A percentile compares a stretch with the other conserved stretches of the same genome.
Conservation (phyloP, 352 stramenopile species). For the Phytophthora citricola region DNA sequence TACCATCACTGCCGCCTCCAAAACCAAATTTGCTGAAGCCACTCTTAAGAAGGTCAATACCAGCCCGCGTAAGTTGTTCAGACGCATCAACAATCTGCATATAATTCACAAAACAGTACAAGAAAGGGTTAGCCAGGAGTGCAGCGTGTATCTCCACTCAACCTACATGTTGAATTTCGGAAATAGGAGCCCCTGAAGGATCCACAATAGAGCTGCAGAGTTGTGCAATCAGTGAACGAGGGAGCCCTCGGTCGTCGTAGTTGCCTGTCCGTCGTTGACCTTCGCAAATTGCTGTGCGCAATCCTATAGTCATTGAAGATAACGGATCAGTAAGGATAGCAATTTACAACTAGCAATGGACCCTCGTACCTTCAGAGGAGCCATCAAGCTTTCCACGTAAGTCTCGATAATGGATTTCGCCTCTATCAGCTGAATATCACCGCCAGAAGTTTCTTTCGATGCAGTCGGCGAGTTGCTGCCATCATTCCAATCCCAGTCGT, state of each 20-base stretch:
- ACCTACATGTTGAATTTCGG: slow-evolving; percentile 59
- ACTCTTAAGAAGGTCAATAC: slow-evolving; percentile 84
- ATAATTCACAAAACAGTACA: slow-evolving; percentile 3
- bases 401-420: slow-evolving; percentile 45
- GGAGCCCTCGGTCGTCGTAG: slow-evolving; percentile 7
- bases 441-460: slow-evolving; percentile 5
- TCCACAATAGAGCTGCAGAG: slow-evolving; percentile 52
- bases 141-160: not conserved
- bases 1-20: slow-evolving; percentile 28
- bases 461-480: slow-evolving; percentile 22
- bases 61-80: slow-evolving; percentile 75
- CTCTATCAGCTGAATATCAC: slow-evolving; percentile 39
- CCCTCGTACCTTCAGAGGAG: slow-evolving; percentile 52
- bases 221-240: slow-evolving; percentile 53
- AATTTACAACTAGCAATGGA: not conserved
- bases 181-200: slow-evolving; percentile 33
- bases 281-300: slow-evolving; percentile 66
- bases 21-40: slow-evolving; percentile 86
- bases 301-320: slow-evolving; percentile 45
- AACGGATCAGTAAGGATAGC: slow-evolving; percentile 12
- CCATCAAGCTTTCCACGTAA: slow-evolving; percentile 50
- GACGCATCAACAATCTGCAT: slow-evolving; percentile 75
- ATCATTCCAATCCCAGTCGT: slow-evolving; percentile 80
- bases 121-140: not conserved
- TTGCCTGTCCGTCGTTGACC: slow-evolving; percentile 34